These are phyloP conservation scores for Coffea eugenioides DNA, from an alignment of 257 asterid genomes.

Conservation along the genomic window DNA sequence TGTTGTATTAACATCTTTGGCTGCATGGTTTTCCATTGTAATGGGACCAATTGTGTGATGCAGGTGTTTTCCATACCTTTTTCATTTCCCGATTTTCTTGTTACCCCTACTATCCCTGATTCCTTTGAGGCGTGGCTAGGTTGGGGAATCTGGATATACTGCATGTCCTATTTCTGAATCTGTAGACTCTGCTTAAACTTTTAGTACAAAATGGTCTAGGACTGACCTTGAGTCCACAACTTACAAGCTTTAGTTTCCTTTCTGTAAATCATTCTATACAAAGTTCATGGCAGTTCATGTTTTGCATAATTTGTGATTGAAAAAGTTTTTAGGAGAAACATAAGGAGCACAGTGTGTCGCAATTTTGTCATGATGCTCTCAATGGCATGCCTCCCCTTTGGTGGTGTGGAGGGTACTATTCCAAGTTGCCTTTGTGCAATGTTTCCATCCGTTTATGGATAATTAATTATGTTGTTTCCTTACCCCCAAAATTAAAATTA, in stretches of 20 bases:
- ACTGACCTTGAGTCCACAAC: neutral
- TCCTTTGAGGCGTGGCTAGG: neutral
- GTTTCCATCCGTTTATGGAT: neutral
- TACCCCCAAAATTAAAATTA: too few species aligned
- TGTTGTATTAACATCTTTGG: neutral
- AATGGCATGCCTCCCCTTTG: neutral
- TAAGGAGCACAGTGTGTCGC: neutral
- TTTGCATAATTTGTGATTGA: neutral
- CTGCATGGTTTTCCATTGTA: neutral
- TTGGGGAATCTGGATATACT: neutral
- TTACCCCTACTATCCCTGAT: neutral
- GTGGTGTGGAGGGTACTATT: neutral
- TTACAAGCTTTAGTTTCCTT: neutral
- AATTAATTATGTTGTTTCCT: neutral
- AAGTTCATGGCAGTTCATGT: neutral
- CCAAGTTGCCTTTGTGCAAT: neutral
- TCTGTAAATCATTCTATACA: neutral
- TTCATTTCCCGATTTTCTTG: neutral
- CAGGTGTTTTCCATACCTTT: neutral
- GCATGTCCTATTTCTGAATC: neutral
- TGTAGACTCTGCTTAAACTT: too few species aligned
- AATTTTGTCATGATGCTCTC: neutral
- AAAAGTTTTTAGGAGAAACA: neutral
- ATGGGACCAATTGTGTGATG: neutral
- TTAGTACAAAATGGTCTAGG: neutral